Base-by-base conservation (phyloP, 371 early-diverging fungal species). In the Mortierella sp. region DNA sequence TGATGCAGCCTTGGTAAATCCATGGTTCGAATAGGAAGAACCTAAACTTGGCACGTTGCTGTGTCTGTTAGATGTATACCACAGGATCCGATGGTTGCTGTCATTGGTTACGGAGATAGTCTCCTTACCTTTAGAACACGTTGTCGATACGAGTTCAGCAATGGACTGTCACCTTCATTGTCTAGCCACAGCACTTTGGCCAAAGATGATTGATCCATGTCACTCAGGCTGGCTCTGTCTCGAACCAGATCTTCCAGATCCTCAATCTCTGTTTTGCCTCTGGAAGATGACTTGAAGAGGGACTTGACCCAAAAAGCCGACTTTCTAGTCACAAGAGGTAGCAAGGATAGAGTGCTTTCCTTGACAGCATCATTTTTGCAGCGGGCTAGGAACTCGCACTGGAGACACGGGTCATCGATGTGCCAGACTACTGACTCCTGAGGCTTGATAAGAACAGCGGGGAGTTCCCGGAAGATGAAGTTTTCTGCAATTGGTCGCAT, bases 221-320 rank as follows among this genome's bases (percentile, higher is more conserved):
- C 34, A 3, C 61, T 29, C 27, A 71, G 51, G 0, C 9, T 10
- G 2, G 54, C 9, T 9, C 78, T 41, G 1, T 64, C 22, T 8
- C 54, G 62, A 10, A 71, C 43, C 10, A 86, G 63, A 43, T 86
- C 83, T 41, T 86, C 86, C 24, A 84, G 72, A 46, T 84, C 84
- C 0, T 60, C 60, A 1, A 77, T 64, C 21, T 77, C 73, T 14
- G 56, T 54, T 3, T 14, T 19, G 3, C 21, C 9, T 21, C 34
- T 28, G 17, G 49, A 13, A 3, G 52, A 21, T 17, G 49, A 28
- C 29, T 39, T 55, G 53, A 68, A 57, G 25, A 63, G 54, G 7
- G 58, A 57, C 25, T 54, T 63, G 24, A 67, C 25, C 60, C 60
- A 72, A 17, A 63, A 28, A 0, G 65, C 55, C 9, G 70, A 72